Evolutionary conservation across 2,329 filamentous ascomycete genomes (phyloP).

Genomic region (Sarocladiaceae sp.): DNA sequence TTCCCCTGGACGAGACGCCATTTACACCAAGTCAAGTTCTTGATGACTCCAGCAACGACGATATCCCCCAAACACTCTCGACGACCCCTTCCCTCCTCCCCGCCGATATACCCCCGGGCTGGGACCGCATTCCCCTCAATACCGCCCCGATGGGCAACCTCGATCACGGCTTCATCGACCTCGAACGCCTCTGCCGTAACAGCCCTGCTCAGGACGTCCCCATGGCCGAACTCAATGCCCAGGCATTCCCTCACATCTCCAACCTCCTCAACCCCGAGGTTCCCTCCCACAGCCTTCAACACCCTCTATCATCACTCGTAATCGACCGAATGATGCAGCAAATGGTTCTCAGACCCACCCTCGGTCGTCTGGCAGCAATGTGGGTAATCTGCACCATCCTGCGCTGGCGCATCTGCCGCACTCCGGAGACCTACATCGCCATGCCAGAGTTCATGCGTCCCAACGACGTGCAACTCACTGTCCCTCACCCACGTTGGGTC

Average conservation of each 20-base stretch:
- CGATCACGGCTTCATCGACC: slow-evolving; percentile 1
- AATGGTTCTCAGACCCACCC: slow-evolving; percentile 11
- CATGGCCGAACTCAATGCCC: slow-evolving; percentile 7
- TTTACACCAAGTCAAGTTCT: neutral
- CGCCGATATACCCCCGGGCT: neutral
- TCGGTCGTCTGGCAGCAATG: slow-evolving; percentile 18
- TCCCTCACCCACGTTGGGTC: slow-evolving; percentile 22
- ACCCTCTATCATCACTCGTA: slow-evolving; percentile 13
- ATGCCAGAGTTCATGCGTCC: slow-evolving; percentile 19
- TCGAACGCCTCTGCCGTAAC: slow-evolving; percentile 1
- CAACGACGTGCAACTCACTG: slow-evolving; percentile 19
- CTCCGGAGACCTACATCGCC: slow-evolving; percentile 19
- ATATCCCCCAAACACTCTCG: neutral
- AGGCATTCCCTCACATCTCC: slow-evolving; percentile 20
- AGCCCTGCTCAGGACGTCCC: neutral
- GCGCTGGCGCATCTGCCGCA: slow-evolving; percentile 19
- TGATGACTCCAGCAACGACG: neutral
- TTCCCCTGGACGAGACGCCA: neutral
- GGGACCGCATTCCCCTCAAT: slow-evolving; percentile 2
- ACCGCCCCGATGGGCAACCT: slow-evolving; percentile 2
- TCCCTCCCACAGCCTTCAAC: slow-evolving; percentile 9
- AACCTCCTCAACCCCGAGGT: slow-evolving; percentile 18
- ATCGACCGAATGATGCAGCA: slow-evolving; percentile 14
- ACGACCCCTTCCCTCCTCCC: neutral
- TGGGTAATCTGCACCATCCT: slow-evolving; percentile 14